Evolutionary conservation across 371 early-diverging fungal genomes (phyloP).

Genomic region (Parasitella parasitica): DNA sequence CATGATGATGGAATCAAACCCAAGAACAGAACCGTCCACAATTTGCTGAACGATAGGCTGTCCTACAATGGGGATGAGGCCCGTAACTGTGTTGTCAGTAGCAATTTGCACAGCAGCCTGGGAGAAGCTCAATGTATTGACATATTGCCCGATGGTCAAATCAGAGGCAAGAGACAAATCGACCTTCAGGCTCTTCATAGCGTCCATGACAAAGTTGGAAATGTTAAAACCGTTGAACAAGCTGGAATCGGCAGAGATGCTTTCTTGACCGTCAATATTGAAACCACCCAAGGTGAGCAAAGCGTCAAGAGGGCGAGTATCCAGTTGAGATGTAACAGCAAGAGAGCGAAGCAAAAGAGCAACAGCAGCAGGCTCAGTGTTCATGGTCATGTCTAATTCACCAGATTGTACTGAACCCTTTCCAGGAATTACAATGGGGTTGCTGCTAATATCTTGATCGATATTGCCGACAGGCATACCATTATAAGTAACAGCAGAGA

Average conservation of each 20-base stretch:
- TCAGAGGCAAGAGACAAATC: conserved; percentile 54
- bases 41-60: conserved; percentile 60
- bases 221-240: conserved; percentile 52
- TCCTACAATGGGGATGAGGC: conserved; percentile 56
- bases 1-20: conserved; percentile 48
- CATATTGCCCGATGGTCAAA: conserved; percentile 54
- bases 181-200: conserved; percentile 52
- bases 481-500: conserved; percentile 46
- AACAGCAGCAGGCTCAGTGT: conserved; percentile 46
- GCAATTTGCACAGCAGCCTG: conserved; percentile 47
- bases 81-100: conserved; percentile 48
- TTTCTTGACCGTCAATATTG: conserved; percentile 36
- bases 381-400: conserved; percentile 39
- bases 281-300: conserved; percentile 51
- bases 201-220: conserved; percentile 48
- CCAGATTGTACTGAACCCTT: conserved; percentile 33
- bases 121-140: conserved; percentile 42
- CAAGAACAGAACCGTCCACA: conserved; percentile 52
- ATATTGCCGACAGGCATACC: conserved; percentile 57
- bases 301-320: conserved; percentile 49
- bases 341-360: conserved; percentile 49
- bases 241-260: conserved; percentile 37
- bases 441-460: conserved; percentile 44
- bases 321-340: conserved; percentile 48
- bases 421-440: conserved; percentile 42